These are phyloP conservation scores for Acacia crassicarpa DNA, from an alignment of 306 rosid species.

Conservation along the genomic window DNA sequence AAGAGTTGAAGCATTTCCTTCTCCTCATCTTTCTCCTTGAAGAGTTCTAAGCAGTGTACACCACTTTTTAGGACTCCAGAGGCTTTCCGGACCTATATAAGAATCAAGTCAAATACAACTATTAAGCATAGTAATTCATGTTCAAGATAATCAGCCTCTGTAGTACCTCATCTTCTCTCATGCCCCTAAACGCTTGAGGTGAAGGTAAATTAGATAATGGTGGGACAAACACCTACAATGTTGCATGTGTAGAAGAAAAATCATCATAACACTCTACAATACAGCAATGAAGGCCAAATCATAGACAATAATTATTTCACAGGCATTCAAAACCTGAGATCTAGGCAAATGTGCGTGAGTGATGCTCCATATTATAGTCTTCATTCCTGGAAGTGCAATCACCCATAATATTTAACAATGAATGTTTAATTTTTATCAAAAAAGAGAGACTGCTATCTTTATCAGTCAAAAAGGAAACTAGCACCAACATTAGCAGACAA, in stretches of 20 bases:
- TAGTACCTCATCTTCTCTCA: conserved; percentile 98
- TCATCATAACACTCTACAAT: conserved; percentile 43
- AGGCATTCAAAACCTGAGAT: conserved; percentile 70
- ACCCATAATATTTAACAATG: conserved; percentile 1
- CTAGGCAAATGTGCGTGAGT: conserved; percentile 96
- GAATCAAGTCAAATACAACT: conserved; percentile 30
- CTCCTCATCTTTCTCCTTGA: conserved; percentile 98
- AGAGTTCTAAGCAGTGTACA: conserved; percentile 94
- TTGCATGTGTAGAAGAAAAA: conserved; percentile 54
- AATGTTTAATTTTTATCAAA: neutral
- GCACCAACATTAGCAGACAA: conserved; percentile 15
- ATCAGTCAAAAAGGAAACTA: neutral
- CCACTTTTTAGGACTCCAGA: conserved; percentile 97
- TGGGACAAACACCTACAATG: conserved; percentile 72
- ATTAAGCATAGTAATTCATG: conserved; percentile 27
- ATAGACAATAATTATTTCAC: conserved; percentile 23
- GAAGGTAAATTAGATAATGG: conserved; percentile 74
- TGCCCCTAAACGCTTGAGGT: conserved; percentile 84
- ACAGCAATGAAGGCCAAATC: conserved; percentile 28
- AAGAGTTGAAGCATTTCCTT: conserved; percentile 93
- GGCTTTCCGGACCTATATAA: conserved; percentile 85
- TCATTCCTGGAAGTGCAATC: conserved; percentile 75
- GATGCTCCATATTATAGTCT: conserved; percentile 98
- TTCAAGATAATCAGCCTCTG: conserved; percentile 22
- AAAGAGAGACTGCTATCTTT: neutral